Evolutionary conservation across 2,329 filamentous ascomycete species (phyloP).

Genomic region (Cucurbitaria berberidis): DNA sequence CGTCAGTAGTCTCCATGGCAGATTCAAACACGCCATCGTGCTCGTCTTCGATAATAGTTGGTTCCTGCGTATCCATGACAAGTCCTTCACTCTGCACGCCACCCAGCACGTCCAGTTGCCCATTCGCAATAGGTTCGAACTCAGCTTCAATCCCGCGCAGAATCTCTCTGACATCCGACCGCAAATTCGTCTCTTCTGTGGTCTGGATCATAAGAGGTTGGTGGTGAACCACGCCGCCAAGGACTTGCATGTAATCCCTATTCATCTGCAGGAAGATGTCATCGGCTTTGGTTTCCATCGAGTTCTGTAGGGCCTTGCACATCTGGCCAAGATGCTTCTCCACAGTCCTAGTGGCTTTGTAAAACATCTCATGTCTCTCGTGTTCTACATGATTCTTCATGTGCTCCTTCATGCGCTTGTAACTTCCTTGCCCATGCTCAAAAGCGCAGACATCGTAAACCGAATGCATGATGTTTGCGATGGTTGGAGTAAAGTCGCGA

Average conservation of each 20-base stretch:
- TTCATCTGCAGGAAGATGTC: slow-evolving; percentile 50
- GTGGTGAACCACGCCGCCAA: slow-evolving; percentile 31
- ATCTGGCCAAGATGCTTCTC: slow-evolving; percentile 50
- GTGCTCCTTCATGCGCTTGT: slow-evolving; percentile 58
- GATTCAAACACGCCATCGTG: slow-evolving; percentile 7
- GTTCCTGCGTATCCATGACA: background rate
- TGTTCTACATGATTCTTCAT: slow-evolving; percentile 57
- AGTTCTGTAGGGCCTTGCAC: slow-evolving; percentile 51
- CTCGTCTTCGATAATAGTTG: slow-evolving; percentile 2
- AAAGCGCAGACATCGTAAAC: slow-evolving; percentile 55
- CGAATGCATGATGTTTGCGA: slow-evolving; percentile 54
- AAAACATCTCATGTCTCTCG: slow-evolving; percentile 58
- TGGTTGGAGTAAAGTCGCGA: slow-evolving; percentile 59
- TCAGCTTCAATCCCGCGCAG: slow-evolving; percentile 24
- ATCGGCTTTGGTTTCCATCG: slow-evolving; percentile 54
- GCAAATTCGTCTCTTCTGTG: slow-evolving; percentile 22
- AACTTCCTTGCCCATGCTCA: slow-evolving; percentile 57
- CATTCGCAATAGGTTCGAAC: slow-evolving; percentile 32
- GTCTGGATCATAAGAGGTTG: slow-evolving; percentile 8
- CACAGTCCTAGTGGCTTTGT: slow-evolving; percentile 52
- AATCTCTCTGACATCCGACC: slow-evolving; percentile 20
- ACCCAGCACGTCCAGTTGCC: slow-evolving; percentile 10
- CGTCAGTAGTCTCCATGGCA: background rate
- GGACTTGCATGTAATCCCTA: slow-evolving; percentile 47
- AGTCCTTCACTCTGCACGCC: background rate